Base-by-base conservation (phyloP, 805 yeast species). In the Pichia cabralensis region DNA sequence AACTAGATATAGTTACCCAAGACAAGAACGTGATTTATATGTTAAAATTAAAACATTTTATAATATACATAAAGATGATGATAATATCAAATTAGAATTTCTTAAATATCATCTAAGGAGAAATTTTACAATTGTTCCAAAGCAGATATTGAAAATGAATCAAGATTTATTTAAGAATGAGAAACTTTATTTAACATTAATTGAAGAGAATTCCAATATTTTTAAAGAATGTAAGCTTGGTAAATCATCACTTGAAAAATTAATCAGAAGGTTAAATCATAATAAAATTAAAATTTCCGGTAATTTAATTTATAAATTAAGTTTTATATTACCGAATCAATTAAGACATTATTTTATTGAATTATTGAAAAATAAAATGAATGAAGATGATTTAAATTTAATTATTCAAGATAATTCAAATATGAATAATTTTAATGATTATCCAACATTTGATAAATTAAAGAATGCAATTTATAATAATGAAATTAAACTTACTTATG, bases 1-100 rank as follows among this genome's bases (percentile, higher is more conserved):
- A 7, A 27, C 26, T 3, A 35, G 38, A 31, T 33, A 31, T 26
- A 18, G 29, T 9, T 41, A 41, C 26, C 26, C 35, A 3, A 28
- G 31, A 20, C 28, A 31, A 13, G 29, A 22, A 7, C 30, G 18
- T 10, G 11, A 11, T 2, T 20, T 35, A 5, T 25, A 25, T 5
- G 15, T 22, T 8, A 14, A 14, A 2, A 17, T 32, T 12, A 18
- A 25, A 16, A 27, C 28, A 26, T 14, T 38, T 12, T 24, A 19
- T 14, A 20, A 37, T 12, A 38, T 28, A n/a, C n/a, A n/a, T 5
- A 22, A 12, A 12, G 25, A 22, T 22, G 25, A 12, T 6, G n/a
- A 22, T 22, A 22, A 25, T 9, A 29, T 36, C 22, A 26, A 28
- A 22, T 27, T 26, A 15, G 34, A 28, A 21, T 22, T 19, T 26